These are phyloP conservation scores for Chaetomiaceae sp. DNA, from an alignment of 2,329 filamentous ascomycete genomes.

Conservation along the genomic window DNA sequence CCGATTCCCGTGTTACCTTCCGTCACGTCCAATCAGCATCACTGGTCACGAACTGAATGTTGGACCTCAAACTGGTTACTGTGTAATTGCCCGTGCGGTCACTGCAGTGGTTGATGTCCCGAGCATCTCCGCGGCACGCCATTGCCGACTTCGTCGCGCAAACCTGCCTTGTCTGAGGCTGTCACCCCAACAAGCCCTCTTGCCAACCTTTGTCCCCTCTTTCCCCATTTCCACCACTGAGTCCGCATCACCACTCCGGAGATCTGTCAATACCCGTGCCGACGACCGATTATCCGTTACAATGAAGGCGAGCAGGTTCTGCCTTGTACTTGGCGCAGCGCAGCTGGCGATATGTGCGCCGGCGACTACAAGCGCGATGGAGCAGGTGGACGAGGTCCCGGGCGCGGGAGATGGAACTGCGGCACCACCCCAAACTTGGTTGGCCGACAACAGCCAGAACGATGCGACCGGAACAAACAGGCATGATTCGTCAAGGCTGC, in stretches of 20 bases:
- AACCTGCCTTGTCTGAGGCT: not conserved
- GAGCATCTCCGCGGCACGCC: not conserved
- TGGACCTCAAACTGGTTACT: not conserved
- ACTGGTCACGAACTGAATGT: too few species aligned
- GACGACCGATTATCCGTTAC: not conserved
- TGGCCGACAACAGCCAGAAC: not conserved
- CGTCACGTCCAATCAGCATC: not conserved
- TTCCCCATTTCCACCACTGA: not conserved
- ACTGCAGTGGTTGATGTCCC: too few species aligned
- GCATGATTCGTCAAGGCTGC: not conserved
- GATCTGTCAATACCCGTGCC: not conserved
- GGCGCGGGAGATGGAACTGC: not conserved
- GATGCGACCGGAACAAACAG: not conserved
- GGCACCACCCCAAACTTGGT: not conserved
- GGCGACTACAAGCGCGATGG: not conserved
- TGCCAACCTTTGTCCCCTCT: too few species aligned
- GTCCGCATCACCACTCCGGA: not conserved
- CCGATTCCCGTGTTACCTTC: not conserved
- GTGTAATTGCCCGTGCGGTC: not conserved
- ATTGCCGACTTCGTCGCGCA: not conserved
- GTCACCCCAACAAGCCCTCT: too few species aligned
- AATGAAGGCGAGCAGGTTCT: conserved; percentile 21
- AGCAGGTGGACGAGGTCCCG: not conserved
- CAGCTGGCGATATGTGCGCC: conserved; percentile 18
- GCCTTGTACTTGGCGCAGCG: conserved; percentile 17